Evolutionary conservation across 208 protist species (phyloP).

Genomic region (Acanthamoeba castellanii): DNA sequence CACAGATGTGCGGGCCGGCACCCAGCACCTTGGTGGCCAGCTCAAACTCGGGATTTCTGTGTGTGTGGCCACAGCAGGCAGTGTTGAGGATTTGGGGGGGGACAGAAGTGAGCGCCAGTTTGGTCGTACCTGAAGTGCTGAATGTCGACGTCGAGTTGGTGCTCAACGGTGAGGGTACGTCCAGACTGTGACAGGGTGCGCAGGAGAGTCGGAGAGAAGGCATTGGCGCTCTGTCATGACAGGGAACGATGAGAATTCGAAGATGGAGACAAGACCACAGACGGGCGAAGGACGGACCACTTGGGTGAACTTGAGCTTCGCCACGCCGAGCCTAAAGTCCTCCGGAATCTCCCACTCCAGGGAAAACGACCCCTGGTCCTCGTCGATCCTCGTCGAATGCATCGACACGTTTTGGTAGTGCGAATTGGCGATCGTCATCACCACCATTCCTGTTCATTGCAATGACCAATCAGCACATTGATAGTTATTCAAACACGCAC

Average conservation of each 20-base stretch:
- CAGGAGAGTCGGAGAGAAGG: not conserved
- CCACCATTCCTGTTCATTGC: not conserved
- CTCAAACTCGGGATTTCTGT: constrained; percentile 32
- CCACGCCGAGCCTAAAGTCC: not conserved
- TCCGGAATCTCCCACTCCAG: not conserved
- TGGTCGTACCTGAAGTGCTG: not conserved
- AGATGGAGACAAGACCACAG: not conserved
- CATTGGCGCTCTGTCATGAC: not conserved
- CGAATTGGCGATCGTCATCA: not conserved
- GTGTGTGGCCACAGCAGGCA: not conserved
- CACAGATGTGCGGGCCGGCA: not conserved
- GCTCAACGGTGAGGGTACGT: not conserved
- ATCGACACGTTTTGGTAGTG: not conserved
- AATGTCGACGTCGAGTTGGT: not conserved
- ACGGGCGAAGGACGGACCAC: not conserved
- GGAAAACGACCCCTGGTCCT: not conserved
- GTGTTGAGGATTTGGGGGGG: not conserved
- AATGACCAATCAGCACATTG: not conserved
- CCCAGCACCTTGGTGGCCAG: not conserved
- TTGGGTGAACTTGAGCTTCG: constrained; percentile 11
- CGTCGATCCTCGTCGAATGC: not conserved
- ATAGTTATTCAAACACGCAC: not conserved
- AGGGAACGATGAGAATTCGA: not conserved
- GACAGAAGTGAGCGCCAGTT: not conserved
- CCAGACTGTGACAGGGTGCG: not conserved